Evolutionary conservation across 2,329 filamentous ascomycete species (phyloP), one percentile per base, ranked within the genome.

Genomic region (Ascochyta rabiei): DNA sequence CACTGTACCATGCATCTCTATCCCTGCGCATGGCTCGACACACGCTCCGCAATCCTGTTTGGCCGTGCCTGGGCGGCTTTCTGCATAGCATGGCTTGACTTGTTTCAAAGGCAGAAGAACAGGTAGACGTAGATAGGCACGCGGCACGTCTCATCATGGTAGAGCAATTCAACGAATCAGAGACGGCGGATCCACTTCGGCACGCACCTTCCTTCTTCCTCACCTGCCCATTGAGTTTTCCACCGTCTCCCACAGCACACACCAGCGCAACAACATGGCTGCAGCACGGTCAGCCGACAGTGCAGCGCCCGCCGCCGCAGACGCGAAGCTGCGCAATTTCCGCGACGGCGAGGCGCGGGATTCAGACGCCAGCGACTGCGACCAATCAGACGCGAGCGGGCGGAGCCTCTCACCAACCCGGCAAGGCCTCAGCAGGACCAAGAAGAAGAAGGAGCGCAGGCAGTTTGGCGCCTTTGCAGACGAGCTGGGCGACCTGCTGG

Each of bases 371-470:
- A 67, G 63, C 50, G 63, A 66, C 39, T 55, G 48, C 31, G 63
- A 66, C 63, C 64, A 66, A 66, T 66, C 64, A 62, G 59, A 59
- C 18, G 50, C 50, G 15, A 67, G 61, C 48, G 53, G 59, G 53
- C 61, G 56, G 44, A 62, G 57, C 50, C 47, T 59, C 21, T 66
- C 64, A 44, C 60, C 61, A 47, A 43, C 49, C 39, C 43, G 49
- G 41, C 44, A 57, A 58, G 56, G 33, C 16, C 44, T 45, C 31
- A 47, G 46, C 53, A 53, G 61, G 57, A 52, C 48, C 48, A 56
- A 58, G 41, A 62, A 59, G 45, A 49, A 52, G 41, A 64, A 63
- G 40, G 64, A 65, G 42, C 59, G 64, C 47, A 58, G 52, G n/a
- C 48, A 61, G 34, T 59, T 67, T 45, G 61, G 63, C 12, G 64